These are phyloP conservation scores for Cladophialophora immunda DNA, from an alignment of 2,329 filamentous ascomycete species.

Conservation along the genomic window DNA sequence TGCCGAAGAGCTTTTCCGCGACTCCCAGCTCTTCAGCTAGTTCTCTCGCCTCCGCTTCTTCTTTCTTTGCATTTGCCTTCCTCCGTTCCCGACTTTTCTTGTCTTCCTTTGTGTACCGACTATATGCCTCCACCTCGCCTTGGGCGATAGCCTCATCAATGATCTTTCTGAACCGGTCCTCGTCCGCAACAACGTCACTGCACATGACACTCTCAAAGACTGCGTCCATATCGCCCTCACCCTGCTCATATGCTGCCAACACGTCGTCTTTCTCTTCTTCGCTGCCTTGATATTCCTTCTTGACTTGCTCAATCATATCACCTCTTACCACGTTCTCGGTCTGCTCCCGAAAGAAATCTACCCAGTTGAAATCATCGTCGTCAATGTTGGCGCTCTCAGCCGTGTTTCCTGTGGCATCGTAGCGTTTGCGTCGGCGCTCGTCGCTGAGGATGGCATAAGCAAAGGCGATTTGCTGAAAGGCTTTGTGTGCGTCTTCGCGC, in stretches of 20 bases:
- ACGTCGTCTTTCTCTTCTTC: slow-evolving; percentile 85
- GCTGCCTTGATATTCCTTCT: slow-evolving; percentile 80
- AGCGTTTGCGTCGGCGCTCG: slow-evolving; percentile 78
- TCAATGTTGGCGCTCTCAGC: slow-evolving; percentile 78
- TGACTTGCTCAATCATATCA: slow-evolving; percentile 78
- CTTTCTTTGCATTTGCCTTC: slow-evolving; percentile 68
- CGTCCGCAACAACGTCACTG: slow-evolving; percentile 82
- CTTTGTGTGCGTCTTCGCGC: slow-evolving; percentile 76
- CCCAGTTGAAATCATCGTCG: slow-evolving; percentile 86
- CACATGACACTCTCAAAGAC: slow-evolving; percentile 88
- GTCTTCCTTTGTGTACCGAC: slow-evolving; percentile 77
- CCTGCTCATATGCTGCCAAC: slow-evolving; percentile 75
- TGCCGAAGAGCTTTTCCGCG: slow-evolving; percentile 72
- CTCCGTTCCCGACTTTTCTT: slow-evolving; percentile 69
- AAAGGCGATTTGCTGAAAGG: slow-evolving; percentile 90
- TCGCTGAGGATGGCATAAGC: slow-evolving; percentile 94
- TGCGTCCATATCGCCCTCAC: slow-evolving; percentile 76
- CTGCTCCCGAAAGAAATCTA: slow-evolving; percentile 85
- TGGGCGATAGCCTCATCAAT: slow-evolving; percentile 81
- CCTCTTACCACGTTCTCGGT: slow-evolving; percentile 78
- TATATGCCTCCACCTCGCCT: slow-evolving; percentile 72
- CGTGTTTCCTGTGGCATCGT: slow-evolving; percentile 89
- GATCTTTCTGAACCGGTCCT: slow-evolving; percentile 81
- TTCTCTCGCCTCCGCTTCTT: slow-evolving; percentile 77
- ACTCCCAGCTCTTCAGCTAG: slow-evolving; percentile 78